phyloP scores from a whole-genome alignment of 2,329 filamentous ascomycete genomes.

The Fusarium albosuccineum region DNA sequence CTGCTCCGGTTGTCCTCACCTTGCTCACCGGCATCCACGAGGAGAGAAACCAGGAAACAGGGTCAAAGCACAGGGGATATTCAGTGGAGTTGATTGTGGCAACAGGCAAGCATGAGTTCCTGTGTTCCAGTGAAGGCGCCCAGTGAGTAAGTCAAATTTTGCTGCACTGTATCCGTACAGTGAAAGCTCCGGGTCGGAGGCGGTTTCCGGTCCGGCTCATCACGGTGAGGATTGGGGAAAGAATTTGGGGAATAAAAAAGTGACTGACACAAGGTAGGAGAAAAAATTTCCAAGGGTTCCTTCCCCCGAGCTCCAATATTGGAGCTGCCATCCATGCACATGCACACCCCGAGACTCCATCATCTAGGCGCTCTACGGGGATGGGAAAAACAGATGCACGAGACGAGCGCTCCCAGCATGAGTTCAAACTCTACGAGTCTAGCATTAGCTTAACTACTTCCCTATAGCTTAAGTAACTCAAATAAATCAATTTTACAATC shows the following conservation, averaged over 20 bases:
- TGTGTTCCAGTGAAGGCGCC: slow-evolving; percentile 23
- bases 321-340: slow-evolving; percentile 25
- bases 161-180: slow-evolving; percentile 15
- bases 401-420: too few relatives aligned
- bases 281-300: slow-evolving; percentile 17
- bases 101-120: neutral
- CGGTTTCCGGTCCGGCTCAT: slow-evolving; percentile 35
- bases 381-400: too few relatives aligned
- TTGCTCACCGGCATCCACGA: slow-evolving; percentile 18
- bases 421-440: too few relatives aligned
- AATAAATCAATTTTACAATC: too few relatives aligned
- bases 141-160: slow-evolving; percentile 27
- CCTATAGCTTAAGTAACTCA: too few relatives aligned
- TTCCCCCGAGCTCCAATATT: slow-evolving; percentile 13
- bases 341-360: slow-evolving; percentile 5
- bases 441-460: too few relatives aligned
- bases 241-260: slow-evolving; percentile 25
- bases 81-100: slow-evolving; percentile 17
- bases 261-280: slow-evolving; percentile 1
- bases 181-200: slow-evolving; percentile 33
- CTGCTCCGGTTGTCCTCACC: slow-evolving; percentile 29
- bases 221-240: slow-evolving; percentile 12
- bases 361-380: slow-evolving; percentile 14
- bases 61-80: slow-evolving; percentile 28
- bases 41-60: slow-evolving; percentile 2